Evolutionary conservation across 2,329 filamentous ascomycete genomes (phyloP), one percentile per base, ranked within the genome.

Genomic region (Diaporthe vaccinii): DNA sequence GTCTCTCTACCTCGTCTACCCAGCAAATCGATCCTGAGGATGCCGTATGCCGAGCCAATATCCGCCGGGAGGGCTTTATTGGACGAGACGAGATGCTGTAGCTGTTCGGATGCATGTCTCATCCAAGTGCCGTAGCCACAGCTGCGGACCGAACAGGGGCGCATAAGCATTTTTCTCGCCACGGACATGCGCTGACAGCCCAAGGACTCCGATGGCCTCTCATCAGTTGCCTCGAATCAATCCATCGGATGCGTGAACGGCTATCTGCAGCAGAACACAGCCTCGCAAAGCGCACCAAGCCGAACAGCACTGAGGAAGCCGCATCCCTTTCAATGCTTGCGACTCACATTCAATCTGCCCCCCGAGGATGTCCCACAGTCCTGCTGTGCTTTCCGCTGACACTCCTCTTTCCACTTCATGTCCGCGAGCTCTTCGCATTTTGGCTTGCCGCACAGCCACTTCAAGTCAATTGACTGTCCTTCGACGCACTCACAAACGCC

Each of bases 371-470:
- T n/a, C 22, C 28, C 20, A n/a, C 28, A 31, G 31, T 53, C 62
- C 10, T 36, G 31, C 15, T 68, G 39, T 36, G 22, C 46, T 53
- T 44, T 72, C 25, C 4, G 7, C 22, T 53, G 49, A 59, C 73
- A 72, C 4, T 57, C 44, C 15, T 28, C 39, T n/a, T n/a, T 5
- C 74, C 74, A 75, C 9, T 34, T 22, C 0, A 3, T 12, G 4
- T 53, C 55, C 15, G 61, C 74, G 25, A 53, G 41, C 41, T 61
- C 36, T n/a, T 68, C 31, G 58, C 74, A 75, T 12, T 49, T 25
- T n/a, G 5, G 12, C 5, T 6, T 15, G 41, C 46, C 51, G 36
- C 74, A 75, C 8, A 73, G 61, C 61, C 69, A 75, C 53, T 73
- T 69, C 17, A 69, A 14, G 3, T 49, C 34, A 8, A 73, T 51